These are phyloP conservation scores for Penicillium argentinense DNA, from an alignment of 495 filamentous ascomycete species.

Conservation along the genomic window DNA sequence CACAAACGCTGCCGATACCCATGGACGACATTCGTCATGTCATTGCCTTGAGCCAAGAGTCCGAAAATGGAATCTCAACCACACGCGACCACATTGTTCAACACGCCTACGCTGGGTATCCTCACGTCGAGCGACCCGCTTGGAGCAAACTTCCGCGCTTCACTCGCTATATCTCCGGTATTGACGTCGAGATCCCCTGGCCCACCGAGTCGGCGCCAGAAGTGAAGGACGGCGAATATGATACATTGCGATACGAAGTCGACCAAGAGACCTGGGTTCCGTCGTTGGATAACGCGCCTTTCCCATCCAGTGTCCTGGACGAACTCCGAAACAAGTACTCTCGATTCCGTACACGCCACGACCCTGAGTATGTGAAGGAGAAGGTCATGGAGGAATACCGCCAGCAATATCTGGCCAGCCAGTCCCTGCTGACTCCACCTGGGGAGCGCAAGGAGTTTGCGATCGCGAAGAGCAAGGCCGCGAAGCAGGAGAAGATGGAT, in stretches of 20 bases:
- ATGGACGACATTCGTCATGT: conserved; percentile 78
- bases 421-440: conserved; percentile 49
- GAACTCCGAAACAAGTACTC: conserved; percentile 86
- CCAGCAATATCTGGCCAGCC: conserved; percentile 54
- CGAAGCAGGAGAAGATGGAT: conserved; percentile 28
- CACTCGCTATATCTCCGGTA: conserved; percentile 44
- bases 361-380: conserved; percentile 56
- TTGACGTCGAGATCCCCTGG: conserved; percentile 69
- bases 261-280: conserved; percentile 75
- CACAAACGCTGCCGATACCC: conserved; percentile 54
- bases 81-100: conserved; percentile 72
- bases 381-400: conserved; percentile 57
- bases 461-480: conserved; percentile 24
- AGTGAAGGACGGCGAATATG: conserved; percentile 53
- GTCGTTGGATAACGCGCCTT: conserved; percentile 70
- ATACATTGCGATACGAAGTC: conserved; percentile 75
- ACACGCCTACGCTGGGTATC: conserved; percentile 51
- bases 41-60: conserved; percentile 52
- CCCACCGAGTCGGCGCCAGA: conserved; percentile 48
- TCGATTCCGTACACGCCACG: conserved; percentile 79
- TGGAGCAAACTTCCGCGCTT: conserved; percentile 37
- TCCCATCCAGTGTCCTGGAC: conserved; percentile 76
- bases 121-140: conserved; percentile 32
- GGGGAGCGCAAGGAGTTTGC: conserved; percentile 28
- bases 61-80: conserved; percentile 59